Base-by-base conservation (phyloP, 164 flowering plant genomes). In the Annona cherimola region DNA sequence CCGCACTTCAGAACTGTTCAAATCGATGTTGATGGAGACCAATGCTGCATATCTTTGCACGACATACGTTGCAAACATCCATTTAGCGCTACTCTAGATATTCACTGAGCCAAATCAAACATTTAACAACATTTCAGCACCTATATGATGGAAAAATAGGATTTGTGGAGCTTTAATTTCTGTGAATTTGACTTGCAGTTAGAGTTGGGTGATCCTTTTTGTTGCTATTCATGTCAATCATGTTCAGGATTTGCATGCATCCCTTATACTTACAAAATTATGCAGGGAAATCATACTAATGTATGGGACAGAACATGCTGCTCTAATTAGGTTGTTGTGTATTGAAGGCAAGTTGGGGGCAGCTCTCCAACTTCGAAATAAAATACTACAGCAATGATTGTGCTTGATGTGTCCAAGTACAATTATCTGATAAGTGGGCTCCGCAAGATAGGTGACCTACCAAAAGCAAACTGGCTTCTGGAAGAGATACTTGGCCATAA, bases 391-490 rank as follows among this genome's bases (percentile, higher is more conserved):
- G 57, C 80, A 84, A 57, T 76, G 80, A 60, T 76, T 45, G 55
- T 82, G 76, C 87, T 81, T 35, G 89, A 86, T 76, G 80, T 90
- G 42, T 44, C n/a, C n/a, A n/a, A n/a, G n/a, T 87, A 89, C 75
- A 92, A 92, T 77, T 75, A 84, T 80, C 81, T 92, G 41, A 57
- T 92, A 54, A 85, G 82, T 78, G 88, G 83, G 42, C 82, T 92
- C 54, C 89, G 93, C 78, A 86, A 82, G 79, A 66, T 14, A 55
- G 89, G 95, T 66, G 66, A 81, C 45, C 45, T 88, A 77, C 84
- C 81, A 73, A 85, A 70, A 77, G 95, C 92, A n/a, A 82, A 83
- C 75, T 72, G 76, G 68, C 83, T 90, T 73, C 42, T 87, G 40
- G 71, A 79, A 71, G 89, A 87, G 76, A 90, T 90, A 90, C 66